These are phyloP conservation scores for Aspergillus sp. DNA, from an alignment of 2,329 filamentous ascomycete genomes.

Conservation along the genomic window DNA sequence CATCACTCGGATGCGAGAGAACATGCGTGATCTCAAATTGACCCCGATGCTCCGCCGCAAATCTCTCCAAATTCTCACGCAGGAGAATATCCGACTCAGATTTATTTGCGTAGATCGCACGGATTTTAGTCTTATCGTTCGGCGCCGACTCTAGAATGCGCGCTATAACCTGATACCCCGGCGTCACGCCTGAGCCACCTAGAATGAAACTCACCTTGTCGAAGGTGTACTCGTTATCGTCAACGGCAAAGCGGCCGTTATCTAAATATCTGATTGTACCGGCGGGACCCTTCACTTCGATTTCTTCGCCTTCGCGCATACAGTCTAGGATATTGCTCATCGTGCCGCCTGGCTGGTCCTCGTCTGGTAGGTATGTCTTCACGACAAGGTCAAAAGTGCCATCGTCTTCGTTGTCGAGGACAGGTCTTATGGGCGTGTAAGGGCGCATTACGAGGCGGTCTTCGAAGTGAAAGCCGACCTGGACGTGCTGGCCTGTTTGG, in stretches of 20 bases:
- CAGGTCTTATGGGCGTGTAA: constrained; percentile 53
- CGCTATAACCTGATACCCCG: constrained; percentile 52
- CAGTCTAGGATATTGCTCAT: constrained; percentile 55
- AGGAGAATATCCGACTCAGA: constrained; percentile 17
- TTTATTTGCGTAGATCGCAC: constrained; percentile 17
- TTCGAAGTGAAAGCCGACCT: constrained; percentile 54
- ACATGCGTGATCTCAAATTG: constrained; percentile 16
- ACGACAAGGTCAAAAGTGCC: constrained; percentile 52
- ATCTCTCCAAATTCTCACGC: constrained; percentile 8
- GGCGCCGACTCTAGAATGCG: constrained; percentile 41
- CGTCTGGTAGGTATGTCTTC: constrained; percentile 54
- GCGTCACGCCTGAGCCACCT: constrained; percentile 54
- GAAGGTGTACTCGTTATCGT: constrained; percentile 44
- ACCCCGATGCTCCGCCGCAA: constrained; percentile 2
- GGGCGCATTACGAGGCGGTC: constrained; percentile 53
- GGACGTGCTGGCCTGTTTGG: constrained; percentile 54
- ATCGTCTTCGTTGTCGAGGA: constrained; percentile 40
- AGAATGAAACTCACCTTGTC: constrained; percentile 50
- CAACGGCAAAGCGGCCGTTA: constrained; percentile 48
- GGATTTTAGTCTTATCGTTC: constrained; percentile 38
- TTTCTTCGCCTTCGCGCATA: constrained; percentile 48
- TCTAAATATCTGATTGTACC: constrained; percentile 54
- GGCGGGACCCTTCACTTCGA: constrained; percentile 54
- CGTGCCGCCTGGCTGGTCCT: constrained; percentile 53
- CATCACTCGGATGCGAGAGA: constrained; percentile 7